Evolutionary conservation across 1,139 yeast genomes (phyloP).

Genomic region (Suhomyces wounanorum): DNA sequence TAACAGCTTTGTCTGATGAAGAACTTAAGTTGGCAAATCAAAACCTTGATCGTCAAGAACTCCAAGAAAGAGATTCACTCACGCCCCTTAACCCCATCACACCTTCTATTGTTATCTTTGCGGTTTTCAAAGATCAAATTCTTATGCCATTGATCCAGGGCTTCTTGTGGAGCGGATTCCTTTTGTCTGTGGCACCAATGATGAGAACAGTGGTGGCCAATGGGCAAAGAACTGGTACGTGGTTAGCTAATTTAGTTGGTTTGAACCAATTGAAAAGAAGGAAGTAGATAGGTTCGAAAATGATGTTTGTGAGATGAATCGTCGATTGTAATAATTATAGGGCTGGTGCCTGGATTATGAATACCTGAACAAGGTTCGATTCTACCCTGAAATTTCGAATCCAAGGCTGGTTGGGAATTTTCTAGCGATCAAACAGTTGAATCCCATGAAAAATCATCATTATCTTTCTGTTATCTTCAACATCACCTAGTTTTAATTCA

Average conservation of each 20-base stretch:
- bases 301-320: no score
- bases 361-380: no score
- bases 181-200: conserved; percentile 35
- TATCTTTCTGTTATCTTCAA: no score
- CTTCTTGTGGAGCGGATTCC: conserved; percentile 40
- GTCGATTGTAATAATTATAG: no score
- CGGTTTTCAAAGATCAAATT: conserved; percentile 62
- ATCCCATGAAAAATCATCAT: no score
- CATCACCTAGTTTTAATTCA: no score
- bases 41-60: conserved; percentile 28
- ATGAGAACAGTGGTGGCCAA: conserved; percentile 27
- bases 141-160: conserved; percentile 65
- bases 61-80: conserved; percentile 16
- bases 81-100: conserved; percentile 31
- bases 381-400: no score
- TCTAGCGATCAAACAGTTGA: no score
- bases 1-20: conserved; percentile 21
- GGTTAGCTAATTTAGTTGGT: conserved; percentile 30
- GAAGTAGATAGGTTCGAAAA: not conserved
- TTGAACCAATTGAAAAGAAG: conserved; percentile 16
- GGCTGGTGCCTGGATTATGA: no score
- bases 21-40: conserved; percentile 27
- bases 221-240: conserved; percentile 37
- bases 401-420: no score
- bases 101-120: conserved; percentile 51